phyloP scores from a whole-genome alignment of 2,329 filamentous ascomycete genomes.

The Colletotrichum orbiculare region DNA sequence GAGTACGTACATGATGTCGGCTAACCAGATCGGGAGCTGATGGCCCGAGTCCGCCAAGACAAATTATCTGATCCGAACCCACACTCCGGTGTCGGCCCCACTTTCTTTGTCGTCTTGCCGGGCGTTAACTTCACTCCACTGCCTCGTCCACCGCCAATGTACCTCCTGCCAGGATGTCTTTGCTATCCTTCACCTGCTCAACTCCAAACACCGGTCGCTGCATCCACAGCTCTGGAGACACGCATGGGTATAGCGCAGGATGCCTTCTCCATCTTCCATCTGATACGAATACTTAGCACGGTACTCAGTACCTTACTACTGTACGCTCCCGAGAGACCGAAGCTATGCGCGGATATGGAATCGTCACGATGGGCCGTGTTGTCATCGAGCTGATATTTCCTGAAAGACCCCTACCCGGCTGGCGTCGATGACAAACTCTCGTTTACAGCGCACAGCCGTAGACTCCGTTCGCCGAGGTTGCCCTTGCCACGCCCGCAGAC shows the following conservation, averaged over 20 bases:
- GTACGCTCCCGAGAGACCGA: too few relatives aligned
- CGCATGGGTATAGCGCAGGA: background rate
- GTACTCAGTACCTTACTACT: too few relatives aligned
- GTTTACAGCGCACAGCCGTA: background rate
- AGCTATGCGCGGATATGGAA: constrained; percentile 3
- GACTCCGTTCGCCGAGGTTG: constrained; percentile 5
- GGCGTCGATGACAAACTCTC: background rate
- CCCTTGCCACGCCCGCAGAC: constrained; percentile 5
- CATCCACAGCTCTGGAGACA: constrained; percentile 10
- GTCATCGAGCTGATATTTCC: constrained; percentile 3
- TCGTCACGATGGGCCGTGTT: constrained; percentile 6
- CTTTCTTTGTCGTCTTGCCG: constrained; percentile 10
- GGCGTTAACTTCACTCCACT: background rate
- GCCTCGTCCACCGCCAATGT: background rate
- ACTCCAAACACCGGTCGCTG: constrained; percentile 7
- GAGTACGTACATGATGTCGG: background rate
- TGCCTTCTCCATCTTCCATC: background rate
- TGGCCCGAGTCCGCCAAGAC: constrained; percentile 32
- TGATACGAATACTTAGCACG: background rate
- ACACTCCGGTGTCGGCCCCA: constrained; percentile 28
- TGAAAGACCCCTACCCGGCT: constrained; percentile 6
- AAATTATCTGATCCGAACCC: constrained; percentile 39
- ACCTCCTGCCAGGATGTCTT: background rate
- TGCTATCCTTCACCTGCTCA: constrained; percentile 7
- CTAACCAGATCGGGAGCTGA: constrained; percentile 20